Conservation (phyloP, 352 stramenopile genomes). For the Pelagophyceae sp. region DNA sequence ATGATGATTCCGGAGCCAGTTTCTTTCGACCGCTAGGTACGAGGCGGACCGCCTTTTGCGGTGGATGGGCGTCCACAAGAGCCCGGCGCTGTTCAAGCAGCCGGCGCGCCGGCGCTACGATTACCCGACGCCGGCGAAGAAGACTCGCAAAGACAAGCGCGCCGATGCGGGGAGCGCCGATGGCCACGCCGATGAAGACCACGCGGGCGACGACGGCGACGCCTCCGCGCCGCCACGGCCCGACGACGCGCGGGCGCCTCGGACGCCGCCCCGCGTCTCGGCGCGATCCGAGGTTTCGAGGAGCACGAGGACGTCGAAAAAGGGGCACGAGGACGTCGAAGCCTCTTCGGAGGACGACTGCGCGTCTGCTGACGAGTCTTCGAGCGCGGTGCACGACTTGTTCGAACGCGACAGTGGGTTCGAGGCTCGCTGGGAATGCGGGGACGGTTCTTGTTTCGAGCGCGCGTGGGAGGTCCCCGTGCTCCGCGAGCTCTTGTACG, state of each 20-base stretch:
- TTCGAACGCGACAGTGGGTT: no score
- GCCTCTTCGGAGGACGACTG: not conserved
- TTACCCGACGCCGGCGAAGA: not conserved
- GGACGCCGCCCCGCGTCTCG: not conserved
- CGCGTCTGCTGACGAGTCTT: not conserved
- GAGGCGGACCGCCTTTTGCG: slow-evolving; percentile 8
- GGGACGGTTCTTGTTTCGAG: not conserved
- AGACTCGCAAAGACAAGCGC: not conserved
- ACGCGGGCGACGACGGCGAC: not conserved
- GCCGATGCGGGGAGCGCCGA: not conserved
- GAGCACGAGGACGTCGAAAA: no score
- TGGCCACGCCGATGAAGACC: not conserved
- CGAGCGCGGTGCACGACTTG: no score
- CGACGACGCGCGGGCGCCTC: not conserved
- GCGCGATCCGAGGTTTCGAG: no score
- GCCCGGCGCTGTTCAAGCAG: not conserved
- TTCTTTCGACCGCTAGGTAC: no score
- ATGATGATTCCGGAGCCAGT: no score
- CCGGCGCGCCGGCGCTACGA: no score
- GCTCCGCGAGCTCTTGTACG: not conserved
- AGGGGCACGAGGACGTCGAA: slow-evolving; percentile 3
- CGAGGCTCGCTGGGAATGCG: not conserved
- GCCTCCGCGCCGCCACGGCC: no score
- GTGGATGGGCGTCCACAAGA: not conserved
- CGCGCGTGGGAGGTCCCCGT: not conserved